Evolutionary conservation across 2,329 filamentous ascomycete genomes (phyloP).

Genomic region (Colletotrichum destructivum): DNA sequence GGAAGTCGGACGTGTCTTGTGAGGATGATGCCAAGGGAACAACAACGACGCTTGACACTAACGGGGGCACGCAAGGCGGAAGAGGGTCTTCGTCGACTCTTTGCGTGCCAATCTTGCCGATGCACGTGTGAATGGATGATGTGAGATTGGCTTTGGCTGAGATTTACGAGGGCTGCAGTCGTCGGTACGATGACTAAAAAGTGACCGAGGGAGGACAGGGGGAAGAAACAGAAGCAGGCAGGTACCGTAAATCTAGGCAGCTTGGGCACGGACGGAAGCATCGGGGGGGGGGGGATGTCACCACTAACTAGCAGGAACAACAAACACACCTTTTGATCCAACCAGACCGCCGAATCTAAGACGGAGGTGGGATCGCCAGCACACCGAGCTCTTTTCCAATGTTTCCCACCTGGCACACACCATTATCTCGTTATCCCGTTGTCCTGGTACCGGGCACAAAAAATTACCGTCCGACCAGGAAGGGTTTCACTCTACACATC

Average conservation of each 20-base stretch:
- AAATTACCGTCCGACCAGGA: conserved; percentile 3
- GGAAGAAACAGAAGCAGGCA: conserved; percentile 1
- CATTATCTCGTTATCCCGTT: conserved; percentile 5
- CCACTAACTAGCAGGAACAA: too few relatives aligned
- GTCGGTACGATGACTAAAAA: not conserved
- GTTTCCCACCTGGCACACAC: not conserved
- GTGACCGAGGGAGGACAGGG: too few relatives aligned
- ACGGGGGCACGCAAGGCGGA: not conserved
- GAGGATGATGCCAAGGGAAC: conserved; percentile 7
- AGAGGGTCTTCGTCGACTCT: conserved; percentile 22
- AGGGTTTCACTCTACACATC: not conserved
- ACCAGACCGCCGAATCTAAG: too few relatives aligned
- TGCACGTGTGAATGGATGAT: conserved; percentile 24
- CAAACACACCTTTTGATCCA: too few relatives aligned
- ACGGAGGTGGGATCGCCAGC: too few relatives aligned
- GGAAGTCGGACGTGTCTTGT: conserved; percentile 1
- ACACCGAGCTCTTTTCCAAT: not conserved
- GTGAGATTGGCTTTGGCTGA: conserved; percentile 16
- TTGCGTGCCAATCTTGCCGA: conserved; percentile 25
- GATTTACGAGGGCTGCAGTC: conserved; percentile 41
- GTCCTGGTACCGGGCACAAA: not conserved
- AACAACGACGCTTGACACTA: not conserved
- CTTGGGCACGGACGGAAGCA: not conserved
- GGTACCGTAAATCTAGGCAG: conserved; percentile 33
- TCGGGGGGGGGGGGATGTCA: not conserved